These are phyloP conservation scores for Globisporangium yorkense DNA, from an alignment of 352 stramenopile species.

Conservation along the genomic window DNA sequence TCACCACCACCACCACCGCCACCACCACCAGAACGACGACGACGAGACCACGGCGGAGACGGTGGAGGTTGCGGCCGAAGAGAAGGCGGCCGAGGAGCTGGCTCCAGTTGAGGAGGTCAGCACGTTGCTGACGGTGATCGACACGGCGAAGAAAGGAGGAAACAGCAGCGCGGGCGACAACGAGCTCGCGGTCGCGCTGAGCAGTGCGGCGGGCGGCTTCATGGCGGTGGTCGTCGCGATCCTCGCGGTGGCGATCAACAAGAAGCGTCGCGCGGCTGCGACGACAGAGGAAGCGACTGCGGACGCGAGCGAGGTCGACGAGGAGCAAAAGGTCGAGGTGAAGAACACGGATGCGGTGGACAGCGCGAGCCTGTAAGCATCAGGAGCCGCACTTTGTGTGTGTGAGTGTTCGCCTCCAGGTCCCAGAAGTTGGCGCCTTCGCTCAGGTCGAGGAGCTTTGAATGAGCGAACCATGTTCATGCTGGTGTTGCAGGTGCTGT, in stretches of 20 bases:
- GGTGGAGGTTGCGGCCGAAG: too few species aligned
- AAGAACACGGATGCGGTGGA: neutral
- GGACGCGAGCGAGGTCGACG: neutral
- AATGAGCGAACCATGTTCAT: too few species aligned
- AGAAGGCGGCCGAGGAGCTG: neutral
- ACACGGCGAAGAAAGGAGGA: neutral
- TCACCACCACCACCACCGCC: neutral
- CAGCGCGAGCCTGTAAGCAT: neutral
- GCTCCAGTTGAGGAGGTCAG: neutral
- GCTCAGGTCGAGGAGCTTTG: too few species aligned
- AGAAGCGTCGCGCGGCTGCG: neutral
- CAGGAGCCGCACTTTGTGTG: neutral
- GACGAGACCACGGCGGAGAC: neutral
- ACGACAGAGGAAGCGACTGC: neutral
- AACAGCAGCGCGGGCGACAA: neutral
- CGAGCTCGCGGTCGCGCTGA: neutral
- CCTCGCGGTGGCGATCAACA: neutral
- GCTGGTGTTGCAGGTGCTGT: too few species aligned
- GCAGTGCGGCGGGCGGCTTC: neutral
- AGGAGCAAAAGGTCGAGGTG: neutral
- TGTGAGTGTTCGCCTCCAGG: too few species aligned
- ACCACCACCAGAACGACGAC: neutral
- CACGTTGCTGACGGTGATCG: neutral
- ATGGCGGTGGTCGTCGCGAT: neutral
- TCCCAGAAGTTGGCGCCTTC: too few species aligned